Base-by-base conservation (phyloP, 257 asterid species). In the Ehretia macrophylla region DNA sequence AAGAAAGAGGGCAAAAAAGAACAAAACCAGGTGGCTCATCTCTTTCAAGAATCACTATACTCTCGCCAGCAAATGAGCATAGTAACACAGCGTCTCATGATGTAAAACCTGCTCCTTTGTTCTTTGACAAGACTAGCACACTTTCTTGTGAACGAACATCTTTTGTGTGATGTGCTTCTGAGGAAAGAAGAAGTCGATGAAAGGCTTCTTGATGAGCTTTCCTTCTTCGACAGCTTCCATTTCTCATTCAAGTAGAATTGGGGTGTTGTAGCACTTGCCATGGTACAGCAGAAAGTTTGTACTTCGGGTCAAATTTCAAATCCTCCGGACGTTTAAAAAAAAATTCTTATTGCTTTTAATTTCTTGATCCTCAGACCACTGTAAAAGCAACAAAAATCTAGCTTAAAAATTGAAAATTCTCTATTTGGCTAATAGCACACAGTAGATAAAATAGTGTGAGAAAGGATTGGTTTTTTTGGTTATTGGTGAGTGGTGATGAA, bases 1-100 rank as follows among this genome's bases (percentile, higher is more conserved):
- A 72, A 79, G 88, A 80, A 72, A 75, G 79, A 67, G 80, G 54
- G 19, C 19, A 39, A 56, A 57, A 40, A 18, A 19, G 49, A 10
- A 4, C n/a, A 37, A 58, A 0, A 55, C 22, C 12, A 9, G 1
- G 11, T 46, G 12, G 17, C 35, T 20, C 32, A 32, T 23, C 8
- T 18, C n/a, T 17, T 56, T 85, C 84, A 88, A 27, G 86, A 75
- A 71, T 90, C 92, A 27, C 62, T 21, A 22, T 86, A 90, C 17
- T 90, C 95, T 49, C 93, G 81, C 95, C 95, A 90, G 77, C 97
- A 90, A 47, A 87, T 70, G 22, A 89, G 87, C 94, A 89, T 90
- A n/a, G 88, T 78, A 14, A 90, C 95, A 47, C 97, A 90, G 37
- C 96, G 81, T 62, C 97, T 79, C 90, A 90, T 68, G 81, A 87